Evolutionary conservation across 495 filamentous ascomycete genomes (phyloP), one percentile per base, ranked within the genome.

Genomic region (Hypoxylon rickii): DNA sequence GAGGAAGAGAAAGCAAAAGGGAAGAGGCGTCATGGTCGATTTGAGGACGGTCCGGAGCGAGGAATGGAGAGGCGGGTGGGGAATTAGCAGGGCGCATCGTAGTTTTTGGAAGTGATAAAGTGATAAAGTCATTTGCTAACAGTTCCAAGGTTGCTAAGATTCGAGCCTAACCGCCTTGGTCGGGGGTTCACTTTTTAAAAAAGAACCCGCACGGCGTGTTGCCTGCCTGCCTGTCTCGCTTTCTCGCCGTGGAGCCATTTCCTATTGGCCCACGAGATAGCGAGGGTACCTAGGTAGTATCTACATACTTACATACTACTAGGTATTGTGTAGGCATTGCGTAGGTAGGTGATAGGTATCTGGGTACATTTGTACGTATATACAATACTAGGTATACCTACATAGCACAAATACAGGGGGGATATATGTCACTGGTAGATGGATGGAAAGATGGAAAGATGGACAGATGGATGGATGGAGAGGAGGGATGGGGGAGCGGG

Each of bases 41-140:
- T 58, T 50, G 52, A 58, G 69, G 58, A 62, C 41, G 44, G 31
- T 55, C 64, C 60, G 61, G 65, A 62, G 58, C 44, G 17, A 49
- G 48, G 37, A 54, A 58, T 54, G 44, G 57, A 46, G 55, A 46
- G 50, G 45, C 20, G 21, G 42, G 56, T 58, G 61, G 58, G 26
- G 44, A 58, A 61, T 60, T 68, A 39, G 40, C 55, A 54, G 56
- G 48, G 46, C 66, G 66, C 64, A 64, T 69, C 49, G 59, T 54
- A 53, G 49, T 53, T 57, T 43, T n/a, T n/a, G n/a, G n/a, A n/a
- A n/a, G n/a, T n/a, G n/a, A n/a, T n/a, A 48, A 52, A 44, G 43
- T 52, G 38, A 22, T 57, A 44, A 63, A 58, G 59, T 63, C 59
- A 63, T 58, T 58, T 63, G 59, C 44, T n/a, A n/a, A n/a, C n/a